Percentiles rank a stretch among this genome's conserved stretches.
Evolutionary conservation across 2,329 filamentous ascomycete species (phyloP).

Genomic region (Penicillium sp.): DNA sequence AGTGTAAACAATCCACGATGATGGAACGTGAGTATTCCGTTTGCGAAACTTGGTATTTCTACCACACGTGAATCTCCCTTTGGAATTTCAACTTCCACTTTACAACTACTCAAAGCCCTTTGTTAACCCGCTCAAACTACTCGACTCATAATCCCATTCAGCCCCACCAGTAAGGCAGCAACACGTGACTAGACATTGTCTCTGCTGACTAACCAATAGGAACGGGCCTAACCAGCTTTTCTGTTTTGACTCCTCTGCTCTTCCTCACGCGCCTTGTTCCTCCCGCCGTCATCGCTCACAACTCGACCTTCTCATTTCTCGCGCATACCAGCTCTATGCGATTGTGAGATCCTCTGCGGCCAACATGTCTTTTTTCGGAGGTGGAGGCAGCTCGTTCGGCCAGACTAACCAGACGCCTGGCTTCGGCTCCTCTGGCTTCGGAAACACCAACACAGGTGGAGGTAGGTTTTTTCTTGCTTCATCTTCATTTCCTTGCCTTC

Average conservation of each 20-base stretch:
- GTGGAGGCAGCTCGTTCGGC: slow-evolving; percentile 52
- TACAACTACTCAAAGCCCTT: too few relatives aligned
- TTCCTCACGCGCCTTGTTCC: slow-evolving; percentile 15
- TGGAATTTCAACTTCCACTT: too few relatives aligned
- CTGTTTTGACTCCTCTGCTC: slow-evolving; percentile 23
- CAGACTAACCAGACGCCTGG: slow-evolving; percentile 47
- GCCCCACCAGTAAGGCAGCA: slow-evolving; percentile 13
- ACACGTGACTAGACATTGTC: slow-evolving; percentile 19
- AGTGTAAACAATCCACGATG: too few relatives aligned
- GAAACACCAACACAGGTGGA: slow-evolving; percentile 31
- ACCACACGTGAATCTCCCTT: too few relatives aligned
- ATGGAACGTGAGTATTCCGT: too few relatives aligned
- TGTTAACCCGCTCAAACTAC: too few relatives aligned
- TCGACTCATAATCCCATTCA: too few relatives aligned
- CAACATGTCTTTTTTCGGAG: slow-evolving; percentile 45
- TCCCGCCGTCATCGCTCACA: slow-evolving; percentile 5
- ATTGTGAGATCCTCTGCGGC: slow-evolving; percentile 26
- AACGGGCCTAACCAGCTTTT: slow-evolving; percentile 17
- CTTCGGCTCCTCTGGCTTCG: slow-evolving; percentile 37
- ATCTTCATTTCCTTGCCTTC: slow-evolving; percentile 5
- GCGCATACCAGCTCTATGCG: slow-evolving; percentile 13
- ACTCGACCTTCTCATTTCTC: slow-evolving; percentile 4
- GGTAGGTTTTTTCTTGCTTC: slow-evolving; percentile 31
- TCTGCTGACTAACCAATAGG: too few relatives aligned
- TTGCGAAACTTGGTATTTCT: too few relatives aligned